These are phyloP conservation scores for Limonium bicolor DNA, from an alignment of 148 eudicot species.

Conservation along the genomic window DNA sequence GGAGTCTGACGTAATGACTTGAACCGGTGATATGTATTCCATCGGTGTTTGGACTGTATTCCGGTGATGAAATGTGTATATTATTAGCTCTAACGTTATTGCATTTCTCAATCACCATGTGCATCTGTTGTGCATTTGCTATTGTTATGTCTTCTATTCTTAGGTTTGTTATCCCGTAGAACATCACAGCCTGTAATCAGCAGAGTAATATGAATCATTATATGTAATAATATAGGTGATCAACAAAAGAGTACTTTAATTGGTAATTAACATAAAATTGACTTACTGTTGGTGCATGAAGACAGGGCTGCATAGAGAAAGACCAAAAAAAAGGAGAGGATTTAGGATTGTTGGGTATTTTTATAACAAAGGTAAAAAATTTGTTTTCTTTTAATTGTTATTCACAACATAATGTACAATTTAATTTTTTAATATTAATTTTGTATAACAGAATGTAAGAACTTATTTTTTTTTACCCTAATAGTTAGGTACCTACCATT, in stretches of 20 bases:
- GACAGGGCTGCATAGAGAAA: slow-evolving; percentile 34
- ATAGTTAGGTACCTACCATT: neutral
- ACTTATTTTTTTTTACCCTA: neutral
- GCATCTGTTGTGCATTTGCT: slow-evolving; percentile 66
- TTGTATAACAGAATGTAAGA: neutral
- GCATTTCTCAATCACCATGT: slow-evolving; percentile 33
- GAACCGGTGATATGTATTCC: slow-evolving; percentile 65
- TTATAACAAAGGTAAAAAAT: neutral
- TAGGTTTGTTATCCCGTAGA: slow-evolving; percentile 37
- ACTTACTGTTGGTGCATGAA: slow-evolving; percentile 63
- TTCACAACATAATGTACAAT: no score
- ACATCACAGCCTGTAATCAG: slow-evolving; percentile 49
- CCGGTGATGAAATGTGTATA: slow-evolving; percentile 36
- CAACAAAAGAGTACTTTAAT: neutral
- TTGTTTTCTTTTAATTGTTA: neutral
- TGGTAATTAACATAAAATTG: neutral
- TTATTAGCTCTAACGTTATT: slow-evolving; percentile 31
- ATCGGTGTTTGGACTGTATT: slow-evolving; percentile 68
- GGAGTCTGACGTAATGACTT: no score
- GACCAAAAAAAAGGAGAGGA: neutral
- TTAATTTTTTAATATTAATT: neutral
- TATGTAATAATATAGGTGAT: neutral
- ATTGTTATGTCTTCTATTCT: slow-evolving; percentile 28
- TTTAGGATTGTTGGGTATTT: neutral
- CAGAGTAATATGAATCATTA: neutral